These are phyloP conservation scores for Sporothrix protearum DNA, from an alignment of 2,329 filamentous ascomycete species.

Conservation along the genomic window DNA sequence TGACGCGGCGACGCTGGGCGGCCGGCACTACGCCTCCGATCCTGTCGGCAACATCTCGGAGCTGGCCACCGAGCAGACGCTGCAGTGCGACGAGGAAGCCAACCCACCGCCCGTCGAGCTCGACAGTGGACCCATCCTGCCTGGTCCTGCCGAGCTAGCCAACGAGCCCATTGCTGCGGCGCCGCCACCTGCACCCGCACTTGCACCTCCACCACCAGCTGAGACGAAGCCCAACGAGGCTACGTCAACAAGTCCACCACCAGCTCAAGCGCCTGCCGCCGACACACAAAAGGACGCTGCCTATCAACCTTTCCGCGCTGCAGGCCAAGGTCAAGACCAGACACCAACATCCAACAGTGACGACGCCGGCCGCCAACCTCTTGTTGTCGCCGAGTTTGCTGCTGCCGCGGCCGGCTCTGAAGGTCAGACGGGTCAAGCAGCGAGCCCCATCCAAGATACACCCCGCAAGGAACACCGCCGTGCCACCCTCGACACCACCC, in stretches of 20 bases:
- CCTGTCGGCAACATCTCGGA: constrained; percentile 48
- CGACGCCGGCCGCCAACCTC: constrained; percentile 17
- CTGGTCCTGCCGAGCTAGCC: constrained; percentile 40
- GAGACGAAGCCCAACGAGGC: neutral
- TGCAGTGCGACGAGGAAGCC: constrained; percentile 40
- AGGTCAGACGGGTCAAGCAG: too few relatives aligned
- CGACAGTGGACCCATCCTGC: constrained; percentile 35
- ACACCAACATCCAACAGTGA: constrained; percentile 25
- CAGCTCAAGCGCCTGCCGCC: neutral
- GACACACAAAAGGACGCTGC: neutral
- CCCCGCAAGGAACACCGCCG: constrained; percentile 10
- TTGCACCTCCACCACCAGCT: neutral
- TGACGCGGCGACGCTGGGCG: constrained; percentile 28
- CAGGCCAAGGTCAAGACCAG: neutral
- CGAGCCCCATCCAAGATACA: too few relatives aligned
- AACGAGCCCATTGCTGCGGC: constrained; percentile 33
- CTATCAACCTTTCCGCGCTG: neutral
- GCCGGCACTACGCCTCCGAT: constrained; percentile 33
- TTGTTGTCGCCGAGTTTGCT: constrained; percentile 3
- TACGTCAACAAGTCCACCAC: neutral
- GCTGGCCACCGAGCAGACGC: constrained; percentile 46
- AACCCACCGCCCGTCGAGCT: constrained; percentile 48
- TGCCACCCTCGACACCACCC: constrained; percentile 4
- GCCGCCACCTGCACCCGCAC: neutral
- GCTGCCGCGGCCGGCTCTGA: neutral